These are phyloP conservation scores for Canariomyces notabilis DNA, from an alignment of 2,329 filamentous ascomycete genomes.

Conservation along the genomic window DNA sequence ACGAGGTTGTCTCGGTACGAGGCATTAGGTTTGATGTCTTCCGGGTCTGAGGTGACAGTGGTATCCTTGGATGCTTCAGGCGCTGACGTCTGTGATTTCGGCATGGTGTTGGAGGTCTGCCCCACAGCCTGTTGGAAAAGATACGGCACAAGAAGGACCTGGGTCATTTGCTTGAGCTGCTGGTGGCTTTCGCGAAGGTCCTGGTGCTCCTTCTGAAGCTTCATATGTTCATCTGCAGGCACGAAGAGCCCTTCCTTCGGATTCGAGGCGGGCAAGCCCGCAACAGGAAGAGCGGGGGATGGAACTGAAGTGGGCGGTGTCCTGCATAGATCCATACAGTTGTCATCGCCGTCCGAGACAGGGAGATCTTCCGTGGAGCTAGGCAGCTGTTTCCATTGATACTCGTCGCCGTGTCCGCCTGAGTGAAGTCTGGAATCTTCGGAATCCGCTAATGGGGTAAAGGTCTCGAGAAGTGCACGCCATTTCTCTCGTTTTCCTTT, in stretches of 20 bases:
- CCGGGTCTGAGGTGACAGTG: no score
- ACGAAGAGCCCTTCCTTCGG: conserved; percentile 9
- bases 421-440: background rate
- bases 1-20: conserved; percentile 25
- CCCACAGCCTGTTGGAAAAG: conserved; percentile 6
- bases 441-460: conserved; percentile 22
- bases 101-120: background rate
- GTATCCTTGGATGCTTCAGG: background rate
- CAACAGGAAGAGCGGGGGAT: conserved; percentile 7
- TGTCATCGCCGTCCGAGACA: background rate
- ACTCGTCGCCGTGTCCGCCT: conserved; percentile 2
- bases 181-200: conserved; percentile 16
- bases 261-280: background rate
- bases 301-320: conserved; percentile 16
- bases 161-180: conserved; percentile 17
- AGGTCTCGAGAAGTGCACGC: conserved; percentile 24
- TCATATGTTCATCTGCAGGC: conserved; percentile 14
- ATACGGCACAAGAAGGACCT: conserved; percentile 11
- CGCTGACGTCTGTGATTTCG: conserved; percentile 1
- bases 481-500: conserved; percentile 31
- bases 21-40: background rate
- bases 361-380: background rate
- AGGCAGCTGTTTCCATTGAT: conserved; percentile 1
- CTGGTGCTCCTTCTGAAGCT: conserved; percentile 18
- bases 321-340: background rate